Percentiles rank a stretch among this genome's conserved stretches.
phyloP scores from a whole-genome alignment of 169 alveolate species.

The Perkinsus chesapeaki region DNA sequence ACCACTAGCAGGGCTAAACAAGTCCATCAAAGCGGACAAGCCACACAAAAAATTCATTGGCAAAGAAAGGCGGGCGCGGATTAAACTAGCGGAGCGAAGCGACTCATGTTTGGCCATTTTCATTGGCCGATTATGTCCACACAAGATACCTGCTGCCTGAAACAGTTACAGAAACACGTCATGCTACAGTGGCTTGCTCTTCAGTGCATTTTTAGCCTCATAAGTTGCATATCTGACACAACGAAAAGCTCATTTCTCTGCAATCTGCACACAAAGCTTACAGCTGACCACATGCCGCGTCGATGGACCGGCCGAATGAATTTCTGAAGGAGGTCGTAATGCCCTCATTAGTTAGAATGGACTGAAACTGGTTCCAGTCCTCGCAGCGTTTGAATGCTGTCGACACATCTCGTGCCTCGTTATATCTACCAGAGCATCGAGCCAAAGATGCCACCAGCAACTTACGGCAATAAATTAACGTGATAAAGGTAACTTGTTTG shows the following conservation, averaged over 20 bases:
- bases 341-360: slow-evolving; percentile 36
- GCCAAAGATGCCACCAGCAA: background rate
- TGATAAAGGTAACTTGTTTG: slow-evolving; percentile 48
- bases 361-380: background rate
- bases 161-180: background rate
- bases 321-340: slow-evolving; percentile 31
- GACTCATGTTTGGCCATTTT: background rate
- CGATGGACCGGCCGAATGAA: slow-evolving; percentile 61
- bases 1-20: background rate
- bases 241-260: slow-evolving; percentile 32
- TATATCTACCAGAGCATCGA: background rate
- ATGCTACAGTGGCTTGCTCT: background rate
- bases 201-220: background rate
- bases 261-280: no score
- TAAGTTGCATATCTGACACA: background rate
- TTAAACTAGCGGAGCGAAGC: background rate
- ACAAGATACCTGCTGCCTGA: background rate
- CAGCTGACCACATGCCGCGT: slow-evolving; percentile 74
- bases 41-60: background rate
- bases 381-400: slow-evolving; percentile 4
- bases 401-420: slow-evolving; percentile 12
- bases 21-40: background rate
- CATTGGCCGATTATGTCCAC: background rate
- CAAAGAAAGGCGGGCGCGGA: no score
- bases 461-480: slow-evolving; percentile 45